A percentile compares a stretch with the other conserved stretches of the same genome.
Evolutionary conservation across 495 filamentous ascomycete genomes (phyloP).

Genomic region (Cercophora samala): DNA sequence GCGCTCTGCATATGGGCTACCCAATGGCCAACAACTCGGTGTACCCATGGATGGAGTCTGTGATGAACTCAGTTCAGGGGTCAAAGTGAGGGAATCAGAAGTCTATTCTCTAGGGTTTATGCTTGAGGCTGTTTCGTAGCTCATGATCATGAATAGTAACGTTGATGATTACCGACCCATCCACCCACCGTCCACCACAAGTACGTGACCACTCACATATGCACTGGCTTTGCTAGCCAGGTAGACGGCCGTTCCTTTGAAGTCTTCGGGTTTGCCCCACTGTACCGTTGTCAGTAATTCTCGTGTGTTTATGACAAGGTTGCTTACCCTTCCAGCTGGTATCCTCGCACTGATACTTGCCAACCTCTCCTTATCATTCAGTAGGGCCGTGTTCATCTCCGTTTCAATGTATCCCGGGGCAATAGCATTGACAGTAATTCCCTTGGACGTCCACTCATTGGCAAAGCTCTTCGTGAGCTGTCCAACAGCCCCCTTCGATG

Average conservation of each 20-base stretch:
- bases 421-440: constrained; percentile 78
- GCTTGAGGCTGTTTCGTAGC: neutral
- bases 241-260: constrained; percentile 79
- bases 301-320: neutral
- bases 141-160: neutral
- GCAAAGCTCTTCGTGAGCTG: constrained; percentile 84
- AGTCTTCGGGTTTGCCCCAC: constrained; percentile 87
- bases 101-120: neutral
- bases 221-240: constrained; percentile 70
- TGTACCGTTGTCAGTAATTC: neutral
- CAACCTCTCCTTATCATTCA: constrained; percentile 65
- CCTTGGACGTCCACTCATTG: constrained; percentile 79
- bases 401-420: constrained; percentile 82
- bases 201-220: constrained; percentile 77
- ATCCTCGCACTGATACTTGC: constrained; percentile 76
- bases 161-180: constrained; percentile 66
- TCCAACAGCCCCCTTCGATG: constrained; percentile 80
- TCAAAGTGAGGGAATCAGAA: neutral
- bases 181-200: constrained; percentile 91
- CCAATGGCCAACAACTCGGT: constrained; percentile 52
- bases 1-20: constrained; percentile 64
- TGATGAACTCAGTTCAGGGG: constrained; percentile 37
- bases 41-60: constrained; percentile 55
- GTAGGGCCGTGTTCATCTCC: constrained; percentile 85
- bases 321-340: constrained; percentile 61